Conservation (phyloP, 2,329 filamentous ascomycete species). For the Hypoxylon sp. region DNA sequence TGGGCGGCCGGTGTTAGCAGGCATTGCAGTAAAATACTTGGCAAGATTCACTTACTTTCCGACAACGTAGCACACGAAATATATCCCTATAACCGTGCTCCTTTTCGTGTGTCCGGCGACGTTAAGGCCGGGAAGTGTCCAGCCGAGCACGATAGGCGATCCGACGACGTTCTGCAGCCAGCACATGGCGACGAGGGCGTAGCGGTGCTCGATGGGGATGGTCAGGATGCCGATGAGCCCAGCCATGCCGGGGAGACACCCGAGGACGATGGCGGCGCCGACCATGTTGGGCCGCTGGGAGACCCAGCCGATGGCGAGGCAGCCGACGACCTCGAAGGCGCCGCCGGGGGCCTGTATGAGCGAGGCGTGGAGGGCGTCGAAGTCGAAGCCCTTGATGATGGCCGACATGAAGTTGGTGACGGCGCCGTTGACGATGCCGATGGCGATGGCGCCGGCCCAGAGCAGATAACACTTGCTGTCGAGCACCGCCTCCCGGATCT, state of each 20-base stretch:
- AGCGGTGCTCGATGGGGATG: conserved; percentile 54
- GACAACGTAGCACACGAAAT: conserved; percentile 57
- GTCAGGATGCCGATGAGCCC: conserved; percentile 60
- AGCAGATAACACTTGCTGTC: conserved; percentile 50
- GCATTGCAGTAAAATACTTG: background rate
- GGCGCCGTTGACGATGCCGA: conserved; percentile 59
- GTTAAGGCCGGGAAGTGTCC: conserved; percentile 58
- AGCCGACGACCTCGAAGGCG: conserved; percentile 41
- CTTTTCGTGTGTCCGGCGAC: conserved; percentile 61
- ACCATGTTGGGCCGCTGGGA: conserved; percentile 53
- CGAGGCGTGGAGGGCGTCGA: conserved; percentile 48
- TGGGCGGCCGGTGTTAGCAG: conserved; percentile 12
- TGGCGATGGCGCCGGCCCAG: conserved; percentile 51
- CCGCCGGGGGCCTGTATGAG: conserved; percentile 54
- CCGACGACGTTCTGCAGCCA: conserved; percentile 61
- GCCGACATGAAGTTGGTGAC: conserved; percentile 57
- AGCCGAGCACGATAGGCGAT: conserved; percentile 58
- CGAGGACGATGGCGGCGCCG: conserved; percentile 33
- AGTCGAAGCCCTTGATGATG: conserved; percentile 48
- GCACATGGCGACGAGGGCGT: conserved; percentile 59
- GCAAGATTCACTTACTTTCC: conserved; percentile 48
- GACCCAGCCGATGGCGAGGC: conserved; percentile 50
- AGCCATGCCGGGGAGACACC: conserved; percentile 46
- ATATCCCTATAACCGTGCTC: conserved; percentile 56
- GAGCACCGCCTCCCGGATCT: conserved; percentile 22